These are phyloP conservation scores for Papilionanthe hybrid DNA, from an alignment of 116 monocot genomes.

Conservation along the genomic window DNA sequence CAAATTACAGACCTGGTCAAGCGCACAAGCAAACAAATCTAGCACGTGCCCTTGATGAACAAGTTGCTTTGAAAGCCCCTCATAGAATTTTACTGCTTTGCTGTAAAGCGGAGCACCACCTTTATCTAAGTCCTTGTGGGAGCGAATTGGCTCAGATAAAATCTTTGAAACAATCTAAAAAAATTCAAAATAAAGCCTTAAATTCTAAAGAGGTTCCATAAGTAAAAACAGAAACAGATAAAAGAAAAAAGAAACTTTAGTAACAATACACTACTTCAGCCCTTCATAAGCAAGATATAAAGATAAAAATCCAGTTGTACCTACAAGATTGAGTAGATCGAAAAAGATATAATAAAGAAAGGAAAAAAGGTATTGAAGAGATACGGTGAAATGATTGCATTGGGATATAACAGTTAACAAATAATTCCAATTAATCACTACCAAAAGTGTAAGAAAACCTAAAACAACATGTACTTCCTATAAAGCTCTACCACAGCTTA, in stretches of 20 bases:
- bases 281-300: background rate
- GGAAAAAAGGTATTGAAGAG: background rate
- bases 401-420: background rate
- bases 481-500: background rate
- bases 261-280: background rate
- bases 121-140: slow-evolving; percentile 94
- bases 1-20: slow-evolving; percentile 66
- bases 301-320: background rate
- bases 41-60: slow-evolving; percentile 97
- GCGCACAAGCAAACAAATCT: slow-evolving; percentile 97
- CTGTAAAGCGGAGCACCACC: slow-evolving; percentile 58
- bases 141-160: slow-evolving; percentile 89
- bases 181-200: background rate
- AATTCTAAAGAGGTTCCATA: background rate
- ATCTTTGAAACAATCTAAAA: slow-evolving; percentile 81
- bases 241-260: background rate
- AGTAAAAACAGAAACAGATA: slow-evolving; percentile 7
- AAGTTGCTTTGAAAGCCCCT: slow-evolving; percentile 87
- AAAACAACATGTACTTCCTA: background rate
- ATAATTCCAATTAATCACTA: background rate
- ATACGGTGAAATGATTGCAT: background rate
- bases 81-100: slow-evolving; percentile 88
- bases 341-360: background rate
- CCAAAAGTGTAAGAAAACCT: background rate
- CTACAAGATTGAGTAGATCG: background rate